Percentiles rank a stretch among this genome's conserved stretches.
These are phyloP conservation scores for Arctium lappa DNA, from an alignment of 129 eudicot species.

Conservation along the genomic window DNA sequence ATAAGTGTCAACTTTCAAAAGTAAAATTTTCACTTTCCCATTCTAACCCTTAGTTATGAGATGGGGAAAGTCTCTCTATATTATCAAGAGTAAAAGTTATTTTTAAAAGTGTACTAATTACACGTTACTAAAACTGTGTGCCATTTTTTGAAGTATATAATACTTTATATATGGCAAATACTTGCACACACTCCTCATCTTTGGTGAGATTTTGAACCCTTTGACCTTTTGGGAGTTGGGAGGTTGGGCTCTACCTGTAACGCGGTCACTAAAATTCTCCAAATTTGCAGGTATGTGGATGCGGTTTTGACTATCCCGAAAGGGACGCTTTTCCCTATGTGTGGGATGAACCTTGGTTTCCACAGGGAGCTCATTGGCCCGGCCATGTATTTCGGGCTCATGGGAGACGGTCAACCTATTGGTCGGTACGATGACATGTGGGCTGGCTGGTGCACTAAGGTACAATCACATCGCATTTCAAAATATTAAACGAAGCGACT, in stretches of 20 bases:
- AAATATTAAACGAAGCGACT: neutral
- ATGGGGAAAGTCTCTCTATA: no score
- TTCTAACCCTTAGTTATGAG: no score
- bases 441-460: slow-evolving; percentile 87
- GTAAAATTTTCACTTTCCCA: no score
- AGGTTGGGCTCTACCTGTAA: neutral
- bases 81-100: no score
- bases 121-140: no score
- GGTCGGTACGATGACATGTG: slow-evolving; percentile 84
- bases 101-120: no score
- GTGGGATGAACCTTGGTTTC: slow-evolving; percentile 81
- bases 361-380: slow-evolving; percentile 72
- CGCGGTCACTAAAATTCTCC: neutral
- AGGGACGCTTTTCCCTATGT: slow-evolving; percentile 68
- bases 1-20: no score
- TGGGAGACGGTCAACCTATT: slow-evolving; percentile 84
- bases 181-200: neutral
- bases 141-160: no score
- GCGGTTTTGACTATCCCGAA: slow-evolving; percentile 75
- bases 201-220: neutral
- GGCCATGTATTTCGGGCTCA: slow-evolving; percentile 83
- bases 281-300: slow-evolving; percentile 59
- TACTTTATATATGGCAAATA: no score
- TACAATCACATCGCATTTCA: neutral
- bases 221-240: neutral